Evolutionary conservation across 352 stramenopile species (phyloP), one percentile per base, ranked within the genome.

Genomic region (Phytophthora hybrid): DNA sequence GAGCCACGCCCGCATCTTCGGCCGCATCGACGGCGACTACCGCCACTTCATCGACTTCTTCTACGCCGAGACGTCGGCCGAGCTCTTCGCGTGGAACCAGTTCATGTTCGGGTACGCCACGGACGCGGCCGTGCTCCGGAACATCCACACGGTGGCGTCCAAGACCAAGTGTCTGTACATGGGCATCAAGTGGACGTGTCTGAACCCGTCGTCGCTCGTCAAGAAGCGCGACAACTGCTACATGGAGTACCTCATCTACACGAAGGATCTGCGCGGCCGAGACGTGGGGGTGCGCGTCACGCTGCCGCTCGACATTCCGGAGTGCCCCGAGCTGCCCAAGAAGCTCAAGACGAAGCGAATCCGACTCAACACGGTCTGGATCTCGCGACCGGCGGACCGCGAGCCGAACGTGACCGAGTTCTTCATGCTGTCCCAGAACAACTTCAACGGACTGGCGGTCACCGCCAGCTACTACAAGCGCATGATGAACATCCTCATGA

Each of bases 181-280:
- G 73, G 89, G 89, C 56, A 88, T 96, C 76, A 96, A 96, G 71
- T 96, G 89, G 89, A 81, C 81, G 58, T 93, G 85, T 47, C 66
- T 91, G 51, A 82, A 80, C 56, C 78, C 84, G 59, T 87, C 82
- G 23, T 59, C 83, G 59, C 79, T 93, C 47, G 66, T 86, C 14
- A 84, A 82, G 51, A 92, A 92, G 73, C 79, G 85, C n/a, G 85
- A 96, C 79, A 86, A 87, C 44, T 91, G 83, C 74, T 93, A 85
- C 68, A 71, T 96, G 66, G 89, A 96, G 66, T 94, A 91, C 75
- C 76, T 94, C 29, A 82, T 80, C 41, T 89, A 89, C 72, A 92
- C 77, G 19, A 85, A 81, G 14, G 89, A 96, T 61, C 55, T 81
- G 6, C 76, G 69, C 18, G 83, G 84, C 4, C 85, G 85, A 39